These are phyloP conservation scores for Dictyostelium gargantuum DNA, from an alignment of 208 protist genomes.

Conservation along the genomic window DNA sequence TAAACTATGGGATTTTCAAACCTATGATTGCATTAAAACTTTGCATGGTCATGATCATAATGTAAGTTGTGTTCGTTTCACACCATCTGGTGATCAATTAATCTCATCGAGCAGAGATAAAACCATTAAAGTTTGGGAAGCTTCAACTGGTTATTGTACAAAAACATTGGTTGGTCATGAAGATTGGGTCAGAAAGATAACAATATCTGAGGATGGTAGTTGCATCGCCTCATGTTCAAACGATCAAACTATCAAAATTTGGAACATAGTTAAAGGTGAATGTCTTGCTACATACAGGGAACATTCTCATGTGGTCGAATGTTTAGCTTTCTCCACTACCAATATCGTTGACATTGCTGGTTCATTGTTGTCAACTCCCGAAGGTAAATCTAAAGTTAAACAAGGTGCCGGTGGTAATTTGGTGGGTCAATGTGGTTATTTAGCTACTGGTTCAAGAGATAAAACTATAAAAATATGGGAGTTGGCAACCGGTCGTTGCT, in stretches of 20 bases:
- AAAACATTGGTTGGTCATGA: conserved; percentile 81
- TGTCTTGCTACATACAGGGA: conserved; percentile 72
- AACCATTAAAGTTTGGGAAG: conserved; percentile 71
- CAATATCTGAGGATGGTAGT: conserved; percentile 63
- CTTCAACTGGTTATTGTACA: conserved; percentile 77
- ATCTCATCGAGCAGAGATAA: conserved; percentile 58
- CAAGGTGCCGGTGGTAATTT: conserved; percentile 25
- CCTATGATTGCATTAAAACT: conserved; percentile 74
- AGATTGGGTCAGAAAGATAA: conserved; percentile 83
- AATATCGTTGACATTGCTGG: conserved; percentile 44
- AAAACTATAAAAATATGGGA: conserved; percentile 76
- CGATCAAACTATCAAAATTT: conserved; percentile 83
- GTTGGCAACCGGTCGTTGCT: conserved; percentile 76
- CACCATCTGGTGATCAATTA: conserved; percentile 69
- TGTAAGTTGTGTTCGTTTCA: conserved; percentile 79
- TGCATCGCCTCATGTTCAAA: conserved; percentile 72
- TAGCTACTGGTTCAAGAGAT: conserved; percentile 68
- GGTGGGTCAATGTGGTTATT: conserved; percentile 37
- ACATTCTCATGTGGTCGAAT: conserved; percentile 84
- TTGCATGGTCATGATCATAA: conserved; percentile 85
- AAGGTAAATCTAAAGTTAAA: conserved; percentile 48
- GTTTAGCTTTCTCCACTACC: conserved; percentile 76
- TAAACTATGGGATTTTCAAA: conserved; percentile 80
- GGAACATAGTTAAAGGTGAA: conserved; percentile 80
- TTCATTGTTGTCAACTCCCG: conserved; percentile 30